These are phyloP conservation scores for Xylariaceae sp. DNA, from an alignment of 2,329 filamentous ascomycete species.

Conservation along the genomic window DNA sequence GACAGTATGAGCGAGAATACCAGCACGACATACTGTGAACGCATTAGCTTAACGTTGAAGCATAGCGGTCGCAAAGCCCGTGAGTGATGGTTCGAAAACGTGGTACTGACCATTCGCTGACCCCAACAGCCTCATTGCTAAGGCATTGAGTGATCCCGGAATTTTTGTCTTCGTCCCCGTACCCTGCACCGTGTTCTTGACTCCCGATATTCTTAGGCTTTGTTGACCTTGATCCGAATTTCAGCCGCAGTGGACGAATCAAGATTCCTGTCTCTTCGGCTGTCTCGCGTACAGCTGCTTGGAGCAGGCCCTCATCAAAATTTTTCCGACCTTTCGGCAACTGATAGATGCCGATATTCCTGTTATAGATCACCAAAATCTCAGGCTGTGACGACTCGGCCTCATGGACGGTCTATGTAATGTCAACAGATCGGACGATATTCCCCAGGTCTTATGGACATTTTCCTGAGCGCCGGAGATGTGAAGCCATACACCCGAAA, in stretches of 20 bases:
- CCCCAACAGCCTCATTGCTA: conserved; percentile 20
- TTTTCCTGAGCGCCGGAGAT: too few species aligned
- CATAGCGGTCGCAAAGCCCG: too few species aligned
- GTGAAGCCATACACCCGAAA: too few species aligned
- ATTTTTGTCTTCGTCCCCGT: conserved; percentile 15
- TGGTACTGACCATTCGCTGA: conserved; percentile 23
- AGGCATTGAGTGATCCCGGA: conserved; percentile 20
- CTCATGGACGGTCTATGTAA: conserved; percentile 35
- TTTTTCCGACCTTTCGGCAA: conserved; percentile 43
- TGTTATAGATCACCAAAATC: conserved; percentile 37
- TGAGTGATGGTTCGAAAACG: too few species aligned
- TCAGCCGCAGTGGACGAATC: conserved; percentile 30
- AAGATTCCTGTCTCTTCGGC: conserved; percentile 40
- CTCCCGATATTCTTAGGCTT: conserved; percentile 7
- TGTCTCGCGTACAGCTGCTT: conserved; percentile 38
- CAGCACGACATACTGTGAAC: conserved; percentile 14
- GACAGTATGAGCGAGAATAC: conserved; percentile 1
- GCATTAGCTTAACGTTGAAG: too few species aligned
- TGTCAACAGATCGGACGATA: too few species aligned
- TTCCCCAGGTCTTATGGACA: too few species aligned
- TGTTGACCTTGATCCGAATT: conserved; percentile 36
- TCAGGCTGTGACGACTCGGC: conserved; percentile 17
- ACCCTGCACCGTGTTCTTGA: conserved; percentile 6
- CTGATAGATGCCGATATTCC: conserved; percentile 34
- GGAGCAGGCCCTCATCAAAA: conserved; percentile 34